Evolutionary conservation across 108 stramenopile species (phyloP).

Genomic region (Skeletonema tropicum): DNA sequence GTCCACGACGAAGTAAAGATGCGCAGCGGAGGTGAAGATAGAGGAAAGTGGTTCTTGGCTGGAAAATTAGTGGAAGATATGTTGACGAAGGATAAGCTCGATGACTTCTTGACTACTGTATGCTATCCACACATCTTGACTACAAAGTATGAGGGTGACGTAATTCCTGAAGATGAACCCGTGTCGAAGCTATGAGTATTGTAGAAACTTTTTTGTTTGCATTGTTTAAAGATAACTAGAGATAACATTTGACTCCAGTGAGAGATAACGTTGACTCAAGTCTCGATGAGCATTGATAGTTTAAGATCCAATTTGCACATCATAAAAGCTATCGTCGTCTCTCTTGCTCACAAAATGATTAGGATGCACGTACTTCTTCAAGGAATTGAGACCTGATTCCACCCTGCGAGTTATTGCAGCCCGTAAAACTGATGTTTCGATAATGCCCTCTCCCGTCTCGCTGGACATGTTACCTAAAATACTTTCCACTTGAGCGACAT

Average conservation of each 20-base stretch:
- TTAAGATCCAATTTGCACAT: conserved; percentile 6
- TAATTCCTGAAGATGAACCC: conserved; percentile 55
- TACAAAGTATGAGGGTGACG: conserved; percentile 61
- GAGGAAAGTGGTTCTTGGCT: conserved; percentile 80
- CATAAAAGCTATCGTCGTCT: not conserved
- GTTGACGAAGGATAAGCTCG: conserved; percentile 77
- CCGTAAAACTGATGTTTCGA: conserved; percentile 36
- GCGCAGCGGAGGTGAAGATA: conserved; percentile 44
- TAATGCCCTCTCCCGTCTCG: conserved; percentile 4
- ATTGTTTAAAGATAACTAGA: not conserved
- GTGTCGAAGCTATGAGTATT: conserved; percentile 32
- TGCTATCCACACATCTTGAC: conserved; percentile 88
- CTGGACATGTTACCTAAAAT: conserved; percentile 18
- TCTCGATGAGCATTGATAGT: not conserved
- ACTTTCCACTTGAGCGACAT: conserved; percentile 26
- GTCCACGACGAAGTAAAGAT: conserved; percentile 67
- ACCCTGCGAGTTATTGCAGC: conserved; percentile 38
- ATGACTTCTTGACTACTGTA: conserved; percentile 86
- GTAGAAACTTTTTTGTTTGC: not conserved
- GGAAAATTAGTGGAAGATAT: conserved; percentile 85
- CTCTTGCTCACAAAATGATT: conserved; percentile 34
- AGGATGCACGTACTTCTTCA: conserved; percentile 34
- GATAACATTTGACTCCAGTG: too few species aligned
- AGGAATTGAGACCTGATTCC: conserved; percentile 34
- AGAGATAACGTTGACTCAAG: not conserved